These are phyloP conservation scores for Thozetella sp. DNA, from an alignment of 495 filamentous ascomycete species.

Conservation along the genomic window DNA sequence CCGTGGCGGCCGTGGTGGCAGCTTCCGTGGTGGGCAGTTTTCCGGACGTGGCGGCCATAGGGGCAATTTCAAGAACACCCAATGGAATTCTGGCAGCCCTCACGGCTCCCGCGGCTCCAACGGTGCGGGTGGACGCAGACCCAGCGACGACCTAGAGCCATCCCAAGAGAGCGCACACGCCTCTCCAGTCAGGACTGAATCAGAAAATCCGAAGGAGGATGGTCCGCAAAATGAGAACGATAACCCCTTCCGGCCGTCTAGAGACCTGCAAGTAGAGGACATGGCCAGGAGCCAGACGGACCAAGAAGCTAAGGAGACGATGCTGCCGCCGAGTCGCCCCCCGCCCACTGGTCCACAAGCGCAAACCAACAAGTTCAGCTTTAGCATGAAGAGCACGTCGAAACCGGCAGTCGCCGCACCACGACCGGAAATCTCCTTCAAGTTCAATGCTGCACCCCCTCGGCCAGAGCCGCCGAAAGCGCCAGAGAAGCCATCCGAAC, in stretches of 20 bases:
- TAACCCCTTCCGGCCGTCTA: slow-evolving; percentile 62
- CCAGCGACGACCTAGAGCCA: slow-evolving; percentile 27
- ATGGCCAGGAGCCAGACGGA: slow-evolving; percentile 11
- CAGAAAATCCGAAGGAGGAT: slow-evolving; percentile 16
- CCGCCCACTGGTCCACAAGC: slow-evolving; percentile 53
- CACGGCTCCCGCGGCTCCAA: slow-evolving; percentile 8
- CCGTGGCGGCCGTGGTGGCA: slow-evolving; percentile 50
- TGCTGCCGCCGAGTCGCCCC: slow-evolving; percentile 43
- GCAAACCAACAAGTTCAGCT: slow-evolving; percentile 73
- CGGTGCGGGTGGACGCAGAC: slow-evolving; percentile 9
- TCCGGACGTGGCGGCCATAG: slow-evolving; percentile 34
- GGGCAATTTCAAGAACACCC: slow-evolving; percentile 30
- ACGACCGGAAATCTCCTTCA: slow-evolving; percentile 73
- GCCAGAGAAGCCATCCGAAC: slow-evolving; percentile 25
- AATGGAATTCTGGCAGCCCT: slow-evolving; percentile 24
- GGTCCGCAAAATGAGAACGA: slow-evolving; percentile 52
- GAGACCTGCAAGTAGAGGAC: slow-evolving; percentile 53
- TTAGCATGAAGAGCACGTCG: slow-evolving; percentile 73
- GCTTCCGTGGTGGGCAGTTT: slow-evolving; percentile 41
- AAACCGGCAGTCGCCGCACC: slow-evolving; percentile 64
- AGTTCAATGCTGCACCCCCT: slow-evolving; percentile 61
- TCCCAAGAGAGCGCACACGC: slow-evolving; percentile 29
- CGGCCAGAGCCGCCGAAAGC: slow-evolving; percentile 32
- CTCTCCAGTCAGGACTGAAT: slow-evolving; percentile 47
- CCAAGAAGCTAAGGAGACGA: slow-evolving; percentile 39